Conservation (phyloP, 208 protist genomes). For the Acanthamoeba lenticulata region DNA sequence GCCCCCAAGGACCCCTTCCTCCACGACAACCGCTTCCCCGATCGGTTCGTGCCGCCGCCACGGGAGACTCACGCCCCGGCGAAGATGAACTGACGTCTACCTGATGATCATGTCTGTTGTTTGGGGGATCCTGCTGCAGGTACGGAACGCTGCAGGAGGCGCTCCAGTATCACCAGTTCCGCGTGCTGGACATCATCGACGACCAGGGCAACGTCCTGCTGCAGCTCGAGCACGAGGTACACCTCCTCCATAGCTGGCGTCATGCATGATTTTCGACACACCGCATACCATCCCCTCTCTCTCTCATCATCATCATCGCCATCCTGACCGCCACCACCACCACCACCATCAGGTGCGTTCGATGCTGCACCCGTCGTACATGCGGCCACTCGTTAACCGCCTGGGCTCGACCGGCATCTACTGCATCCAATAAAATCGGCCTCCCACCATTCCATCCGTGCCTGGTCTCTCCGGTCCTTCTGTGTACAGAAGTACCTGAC, state of each 20-base stretch:
- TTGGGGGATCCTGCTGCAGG: neutral
- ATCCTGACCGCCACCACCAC: too few relatives aligned
- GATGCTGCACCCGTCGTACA: conserved; percentile 8
- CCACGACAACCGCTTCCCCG: neutral
- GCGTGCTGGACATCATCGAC: conserved; percentile 12
- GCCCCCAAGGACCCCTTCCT: conserved; percentile 10
- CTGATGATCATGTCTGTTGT: neutral
- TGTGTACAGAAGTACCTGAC: too few relatives aligned
- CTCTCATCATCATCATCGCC: too few relatives aligned
- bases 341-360: neutral
- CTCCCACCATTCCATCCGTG: too few relatives aligned
- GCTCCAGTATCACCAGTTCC: neutral
- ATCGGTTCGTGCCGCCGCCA: neutral
- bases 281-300: too few relatives aligned
- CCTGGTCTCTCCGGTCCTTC: too few relatives aligned
- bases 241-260: neutral
- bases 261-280: neutral
- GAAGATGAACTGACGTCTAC: neutral
- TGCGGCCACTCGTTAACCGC: conserved; percentile 15
- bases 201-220: conserved; percentile 3
- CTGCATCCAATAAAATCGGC: neutral
- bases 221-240: conserved; percentile 36
- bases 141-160: conserved; percentile 7
- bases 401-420: conserved; percentile 19
- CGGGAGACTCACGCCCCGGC: too few relatives aligned